Evolutionary conservation across 768 basidiomycete genomes (phyloP).

Genomic region (Kwoniella newhampshirensis): DNA sequence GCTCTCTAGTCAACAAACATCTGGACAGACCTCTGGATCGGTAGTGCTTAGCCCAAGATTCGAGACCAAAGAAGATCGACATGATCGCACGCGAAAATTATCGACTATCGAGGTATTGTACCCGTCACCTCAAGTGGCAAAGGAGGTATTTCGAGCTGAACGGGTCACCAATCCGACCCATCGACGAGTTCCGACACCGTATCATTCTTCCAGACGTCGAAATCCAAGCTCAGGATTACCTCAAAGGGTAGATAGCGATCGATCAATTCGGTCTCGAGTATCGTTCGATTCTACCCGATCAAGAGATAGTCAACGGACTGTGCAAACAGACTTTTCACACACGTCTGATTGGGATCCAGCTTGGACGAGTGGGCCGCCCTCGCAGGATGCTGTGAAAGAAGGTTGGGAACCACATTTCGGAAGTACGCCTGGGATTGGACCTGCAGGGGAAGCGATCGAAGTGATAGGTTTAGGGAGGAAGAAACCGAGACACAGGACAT

Average conservation of each 20-base stretch:
- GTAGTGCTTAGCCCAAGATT: neutral
- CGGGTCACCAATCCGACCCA: constrained; percentile 19
- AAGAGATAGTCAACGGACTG: constrained; percentile 2
- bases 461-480: constrained; percentile 43
- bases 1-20: no score
- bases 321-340: neutral
- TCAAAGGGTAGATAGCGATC: constrained; percentile 3
- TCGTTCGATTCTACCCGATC: constrained; percentile 31
- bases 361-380: constrained; percentile 1
- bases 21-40: neutral
- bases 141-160: constrained; percentile 32
- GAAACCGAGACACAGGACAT: constrained; percentile 39
- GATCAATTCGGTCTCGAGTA: constrained; percentile 29
- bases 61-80: constrained; percentile 9
- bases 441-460: constrained; percentile 45
- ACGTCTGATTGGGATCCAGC: constrained; percentile 1
- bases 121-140: constrained; percentile 34
- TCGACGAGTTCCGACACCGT: constrained; percentile 39
- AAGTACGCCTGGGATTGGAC: constrained; percentile 27
- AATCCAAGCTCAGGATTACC: neutral
- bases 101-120: constrained; percentile 34
- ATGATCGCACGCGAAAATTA: constrained; percentile 13
- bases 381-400: neutral
- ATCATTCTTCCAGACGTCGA: constrained; percentile 16
- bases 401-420: constrained; percentile 37